Base-by-base conservation (phyloP, 495 filamentous ascomycete genomes). In the Talaromyces thailandensis region DNA sequence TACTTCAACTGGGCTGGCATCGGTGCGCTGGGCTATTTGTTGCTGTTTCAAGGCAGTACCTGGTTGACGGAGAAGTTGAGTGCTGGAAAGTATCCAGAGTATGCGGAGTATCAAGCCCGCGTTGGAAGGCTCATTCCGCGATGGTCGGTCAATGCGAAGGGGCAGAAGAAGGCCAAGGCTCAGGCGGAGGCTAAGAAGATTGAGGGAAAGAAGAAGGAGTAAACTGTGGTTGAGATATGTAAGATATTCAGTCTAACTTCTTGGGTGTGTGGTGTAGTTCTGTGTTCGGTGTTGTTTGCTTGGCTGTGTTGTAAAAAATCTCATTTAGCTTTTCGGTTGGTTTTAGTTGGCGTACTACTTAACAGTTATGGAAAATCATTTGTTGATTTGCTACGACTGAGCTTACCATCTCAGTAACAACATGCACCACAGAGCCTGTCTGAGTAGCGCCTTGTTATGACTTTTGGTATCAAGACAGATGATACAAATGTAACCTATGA, bases 41-140 rank as follows among this genome's bases (percentile, higher is more conserved):
- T 86, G 58, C 79, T 99, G 35, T 99, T 99, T 75, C 92, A 96
- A 73, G 90, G 82, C 2, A 95, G 90, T 64, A 93, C 91, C 1
- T 85, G 81, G 77, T 80, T 99, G 58, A 97, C 95, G 1, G 95
- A 98, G 77, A 67, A 75, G 24, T 89, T 97, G 65, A 91, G 84
- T 6, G 75, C 83, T 0, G 75, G 75, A 51, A 99, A 98, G 73
- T 99, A 99, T 73, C 80, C 87, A 16, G 91, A 96, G 67, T 99
- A 99, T 74, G 75, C 75, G 64, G 81, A 89, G 52, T 99, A 99
- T 73, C 90, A 96, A 75, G 79, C 81, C 66, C 78, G 82, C 58
- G 90, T 98, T 35, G 89, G 90, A 18, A 88, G 82, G 64, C 96
- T 96, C 68, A 68, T 96, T 16, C 95, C 94, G 16, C 87, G 79